Percentiles rank a stretch among this genome's conserved stretches.
These are phyloP conservation scores for Metschnikowia amazonensis DNA, from an alignment of 805 yeast genomes.

Conservation along the genomic window DNA sequence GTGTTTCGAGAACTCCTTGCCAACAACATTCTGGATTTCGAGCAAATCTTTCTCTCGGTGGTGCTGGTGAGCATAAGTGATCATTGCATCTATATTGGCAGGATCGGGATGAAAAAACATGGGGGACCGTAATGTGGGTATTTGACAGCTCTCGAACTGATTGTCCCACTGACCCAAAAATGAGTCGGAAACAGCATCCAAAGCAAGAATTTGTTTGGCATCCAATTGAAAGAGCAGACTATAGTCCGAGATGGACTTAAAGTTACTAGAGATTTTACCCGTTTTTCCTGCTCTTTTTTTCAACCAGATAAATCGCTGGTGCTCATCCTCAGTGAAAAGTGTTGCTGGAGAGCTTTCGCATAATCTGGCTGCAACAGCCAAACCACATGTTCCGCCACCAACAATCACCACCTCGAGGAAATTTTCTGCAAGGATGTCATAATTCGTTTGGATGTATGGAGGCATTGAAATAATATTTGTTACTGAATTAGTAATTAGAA, in stretches of 20 bases:
- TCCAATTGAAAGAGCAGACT: slow-evolving; percentile 9
- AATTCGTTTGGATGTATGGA: not conserved
- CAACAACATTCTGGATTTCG: slow-evolving; percentile 43
- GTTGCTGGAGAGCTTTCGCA: slow-evolving; percentile 43
- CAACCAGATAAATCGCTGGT: slow-evolving; percentile 46
- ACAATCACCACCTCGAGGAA: slow-evolving; percentile 38
- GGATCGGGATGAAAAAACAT: slow-evolving; percentile 50
- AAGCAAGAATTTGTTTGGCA: slow-evolving; percentile 32
- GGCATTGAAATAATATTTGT: not conserved
- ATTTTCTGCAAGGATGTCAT: slow-evolving; percentile 13
- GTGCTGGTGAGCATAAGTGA: slow-evolving; percentile 34
- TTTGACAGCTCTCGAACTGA: slow-evolving; percentile 40
- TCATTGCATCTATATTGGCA: slow-evolving; percentile 40
- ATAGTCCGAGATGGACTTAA: slow-evolving; percentile 15
- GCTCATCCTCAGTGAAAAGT: slow-evolving; percentile 44
- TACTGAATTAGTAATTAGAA: not conserved
- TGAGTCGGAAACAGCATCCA: slow-evolving; percentile 31
- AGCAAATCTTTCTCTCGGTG: slow-evolving; percentile 34
- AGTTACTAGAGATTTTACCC: slow-evolving; percentile 15
- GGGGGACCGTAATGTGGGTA: slow-evolving; percentile 42
- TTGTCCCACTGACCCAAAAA: slow-evolving; percentile 44
- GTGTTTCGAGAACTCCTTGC: slow-evolving; percentile 43
- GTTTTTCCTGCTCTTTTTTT: slow-evolving; percentile 29
- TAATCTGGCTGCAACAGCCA: slow-evolving; percentile 39
- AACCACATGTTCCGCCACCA: slow-evolving; percentile 47